A percentile compares a stretch with the other conserved stretches of the same genome.
phyloP scores from a whole-genome alignment of 495 filamentous ascomycete species.

The Sporormia fimetaria region DNA sequence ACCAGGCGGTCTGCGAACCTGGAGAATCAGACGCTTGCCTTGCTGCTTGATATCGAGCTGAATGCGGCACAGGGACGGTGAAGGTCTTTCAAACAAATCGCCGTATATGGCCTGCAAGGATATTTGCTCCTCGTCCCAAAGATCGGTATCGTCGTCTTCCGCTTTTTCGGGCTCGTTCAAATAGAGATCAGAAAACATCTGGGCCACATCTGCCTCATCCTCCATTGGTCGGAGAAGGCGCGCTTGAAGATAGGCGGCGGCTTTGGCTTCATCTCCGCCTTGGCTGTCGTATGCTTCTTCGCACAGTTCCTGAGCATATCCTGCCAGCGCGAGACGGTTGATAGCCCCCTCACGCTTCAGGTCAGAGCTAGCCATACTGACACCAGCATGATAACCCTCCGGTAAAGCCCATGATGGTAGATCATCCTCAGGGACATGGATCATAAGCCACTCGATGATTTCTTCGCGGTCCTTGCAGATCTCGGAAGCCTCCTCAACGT shows the following conservation, averaged over 20 bases:
- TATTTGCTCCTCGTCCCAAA: constrained; percentile 78
- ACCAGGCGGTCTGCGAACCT: constrained; percentile 42
- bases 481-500: constrained; percentile 76
- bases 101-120: constrained; percentile 72
- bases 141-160: constrained; percentile 31
- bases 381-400: constrained; percentile 76
- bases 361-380: constrained; percentile 70
- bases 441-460: constrained; percentile 80
- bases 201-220: constrained; percentile 9
- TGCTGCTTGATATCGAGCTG: constrained; percentile 36
- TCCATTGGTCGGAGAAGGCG: constrained; percentile 42
- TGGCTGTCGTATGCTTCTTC: constrained; percentile 56
- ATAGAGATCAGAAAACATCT: constrained; percentile 12
- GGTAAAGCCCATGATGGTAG: constrained; percentile 81
- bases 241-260: constrained; percentile 66
- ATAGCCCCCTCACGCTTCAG: constrained; percentile 65
- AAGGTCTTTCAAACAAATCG: constrained; percentile 46
- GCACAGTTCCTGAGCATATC: constrained; percentile 77
- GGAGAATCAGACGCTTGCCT: constrained; percentile 36
- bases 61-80: constrained; percentile 53
- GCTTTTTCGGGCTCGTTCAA: neutral
- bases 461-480: constrained; percentile 91
- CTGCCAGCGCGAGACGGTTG: constrained; percentile 67
- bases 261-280: constrained; percentile 59
- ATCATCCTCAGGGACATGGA: constrained; percentile 95